Percentiles rank a stretch among this genome's conserved stretches.
Evolutionary conservation across 345 rosid genomes (phyloP).

Genomic region (Arabis alpina): DNA sequence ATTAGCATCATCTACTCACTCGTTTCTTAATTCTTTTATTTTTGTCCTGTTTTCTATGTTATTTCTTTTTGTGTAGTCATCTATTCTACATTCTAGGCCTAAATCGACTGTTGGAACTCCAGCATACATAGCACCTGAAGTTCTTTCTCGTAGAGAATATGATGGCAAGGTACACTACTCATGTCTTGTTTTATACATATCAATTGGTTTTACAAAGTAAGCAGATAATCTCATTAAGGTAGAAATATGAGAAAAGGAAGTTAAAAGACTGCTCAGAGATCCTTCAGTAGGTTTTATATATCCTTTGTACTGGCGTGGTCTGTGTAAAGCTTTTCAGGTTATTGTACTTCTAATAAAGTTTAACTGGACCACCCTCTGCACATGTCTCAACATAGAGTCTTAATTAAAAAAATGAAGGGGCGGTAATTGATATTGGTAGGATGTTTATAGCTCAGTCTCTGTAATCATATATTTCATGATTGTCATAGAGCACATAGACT

Average conservation of each 20-base stretch:
- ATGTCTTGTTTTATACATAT: constrained; percentile 6
- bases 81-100: constrained; percentile 85
- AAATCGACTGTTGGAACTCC: constrained; percentile 95
- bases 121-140: constrained; percentile 92
- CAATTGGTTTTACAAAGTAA: constrained; percentile 2
- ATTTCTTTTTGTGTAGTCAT: constrained; percentile 52
- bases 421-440: constrained; percentile 1
- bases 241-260: not conserved
- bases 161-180: constrained; percentile 68
- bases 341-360: constrained; percentile 5
- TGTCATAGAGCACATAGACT: constrained; percentile 2
- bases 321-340: not conserved
- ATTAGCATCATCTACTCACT: constrained; percentile 27
- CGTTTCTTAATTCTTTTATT: constrained; percentile 5
- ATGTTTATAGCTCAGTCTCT: constrained; percentile 19
- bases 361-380: constrained; percentile 7
- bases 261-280: constrained; percentile 4
- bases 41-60: constrained; percentile 16
- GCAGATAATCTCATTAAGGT: not conserved
- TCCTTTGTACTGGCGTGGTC: not conserved
- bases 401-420: not conserved
- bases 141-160: constrained; percentile 77
- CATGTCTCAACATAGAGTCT: constrained; percentile 2
- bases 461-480: not conserved
- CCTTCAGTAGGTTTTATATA: not conserved